Evolutionary conservation across 306 rosid genomes (phyloP), one percentile per base, ranked within the genome.

Genomic region (Parietaria judaica): DNA sequence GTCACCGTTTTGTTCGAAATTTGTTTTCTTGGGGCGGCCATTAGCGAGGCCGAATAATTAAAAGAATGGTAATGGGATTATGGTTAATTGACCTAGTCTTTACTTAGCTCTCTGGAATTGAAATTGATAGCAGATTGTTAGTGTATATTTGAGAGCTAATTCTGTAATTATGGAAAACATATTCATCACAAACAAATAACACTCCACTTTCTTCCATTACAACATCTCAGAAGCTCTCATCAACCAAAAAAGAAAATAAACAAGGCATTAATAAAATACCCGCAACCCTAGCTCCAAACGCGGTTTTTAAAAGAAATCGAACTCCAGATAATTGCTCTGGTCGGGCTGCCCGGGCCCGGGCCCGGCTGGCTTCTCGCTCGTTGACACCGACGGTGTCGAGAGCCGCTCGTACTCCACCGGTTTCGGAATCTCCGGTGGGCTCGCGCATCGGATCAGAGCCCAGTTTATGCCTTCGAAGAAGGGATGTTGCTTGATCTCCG

Each of bases 371-470:
- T 70, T 73, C 49, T 68, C 71, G 43, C 66, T 60, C 7, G 72
- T 35, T 17, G 85, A 62, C 16, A 70, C 64, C 41, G 58, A 36
- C 0, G 77, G 76, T n/a, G 63, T 63, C 43, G 80, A 79, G 66
- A 77, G 51, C 43, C 67, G 65, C 61, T 76, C 82, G 43, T 66
- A 58, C 65, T 80, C 85, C 1, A 80, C 63, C 0, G 81, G 77
- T 55, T 74, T 80, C 15, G 85, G 85, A 35, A 80, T 67, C 55
- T 80, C 85, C 2, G 85, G 85, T 1, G 85, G 85, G 57, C 79
- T 80, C 7, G 85, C 85, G 68, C 85, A 80, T 49, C 85, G 69
- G 17, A 80, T 76, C 69, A 80, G 44, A 0, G 85, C 85, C 85
- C 85, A 80, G 23, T 80, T 80, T 38, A 80, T 70, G 45, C 82